Evolutionary conservation across 2,329 filamentous ascomycete species (phyloP).

Genomic region (Ascocoryne sarcoides): DNA sequence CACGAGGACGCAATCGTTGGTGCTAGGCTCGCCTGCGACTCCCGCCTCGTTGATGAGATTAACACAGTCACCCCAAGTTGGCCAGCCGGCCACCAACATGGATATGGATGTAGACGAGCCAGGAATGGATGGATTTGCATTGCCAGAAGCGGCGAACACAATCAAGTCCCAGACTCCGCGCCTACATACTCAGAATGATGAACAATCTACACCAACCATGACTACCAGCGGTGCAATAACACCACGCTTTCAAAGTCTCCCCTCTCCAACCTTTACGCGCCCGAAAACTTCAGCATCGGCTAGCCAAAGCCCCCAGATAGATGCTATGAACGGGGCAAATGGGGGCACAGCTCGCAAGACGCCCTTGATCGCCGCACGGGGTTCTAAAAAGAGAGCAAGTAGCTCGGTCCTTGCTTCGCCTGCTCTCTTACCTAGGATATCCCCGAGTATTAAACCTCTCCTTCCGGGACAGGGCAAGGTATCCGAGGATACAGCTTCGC

Average conservation of each 20-base stretch:
- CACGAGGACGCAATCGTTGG: constrained; percentile 28
- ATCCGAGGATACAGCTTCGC: constrained; percentile 52
- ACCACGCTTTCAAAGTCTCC: constrained; percentile 31
- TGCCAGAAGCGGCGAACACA: constrained; percentile 63
- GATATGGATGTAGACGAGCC: constrained; percentile 39
- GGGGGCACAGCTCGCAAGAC: constrained; percentile 37
- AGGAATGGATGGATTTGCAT: constrained; percentile 55
- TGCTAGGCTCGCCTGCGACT: constrained; percentile 56
- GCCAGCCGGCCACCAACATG: constrained; percentile 33
- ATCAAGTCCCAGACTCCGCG: constrained; percentile 40
- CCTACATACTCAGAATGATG: constrained; percentile 43
- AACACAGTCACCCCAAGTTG: constrained; percentile 30
- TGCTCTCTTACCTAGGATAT: constrained; percentile 79
- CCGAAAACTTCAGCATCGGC: constrained; percentile 34
- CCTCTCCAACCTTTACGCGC: constrained; percentile 37
- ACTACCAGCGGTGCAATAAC: constrained; percentile 28
- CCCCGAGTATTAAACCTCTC: constrained; percentile 86
- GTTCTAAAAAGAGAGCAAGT: constrained; percentile 61
- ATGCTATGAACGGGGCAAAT: constrained; percentile 40
- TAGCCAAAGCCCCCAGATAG: constrained; percentile 44
- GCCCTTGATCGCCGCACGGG: constrained; percentile 44
- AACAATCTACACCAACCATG: constrained; percentile 46
- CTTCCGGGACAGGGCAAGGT: constrained; percentile 54
- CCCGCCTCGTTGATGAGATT: constrained; percentile 84
- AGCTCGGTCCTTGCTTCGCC: constrained; percentile 74